Evolutionary conservation across 164 flowering plant species (phyloP).

Genomic region (Aristolochia californica): DNA sequence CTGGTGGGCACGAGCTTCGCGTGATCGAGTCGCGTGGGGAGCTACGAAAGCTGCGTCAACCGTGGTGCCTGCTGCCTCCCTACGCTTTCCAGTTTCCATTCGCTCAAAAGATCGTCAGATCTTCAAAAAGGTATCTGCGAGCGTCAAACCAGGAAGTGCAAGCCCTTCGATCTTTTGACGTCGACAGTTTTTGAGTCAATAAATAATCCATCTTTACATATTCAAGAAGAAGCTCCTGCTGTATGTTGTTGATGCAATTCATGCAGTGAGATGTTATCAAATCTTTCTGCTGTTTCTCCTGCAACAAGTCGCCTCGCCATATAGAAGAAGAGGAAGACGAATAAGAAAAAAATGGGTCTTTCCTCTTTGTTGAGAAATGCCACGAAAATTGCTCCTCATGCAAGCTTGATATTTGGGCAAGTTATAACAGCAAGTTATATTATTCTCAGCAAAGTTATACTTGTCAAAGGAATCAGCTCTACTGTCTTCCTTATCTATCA

Average conservation of each 20-base stretch:
- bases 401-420: constrained; percentile 1
- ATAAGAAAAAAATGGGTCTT: neutral
- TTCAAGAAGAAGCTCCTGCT: neutral
- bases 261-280: neutral
- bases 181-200: neutral
- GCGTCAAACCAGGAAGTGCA: no score
- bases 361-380: no score
- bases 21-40: no score
- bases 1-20: no score
- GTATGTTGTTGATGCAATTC: neutral
- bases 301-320: no score
- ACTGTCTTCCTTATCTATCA: constrained; percentile 4
- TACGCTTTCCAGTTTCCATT: no score
- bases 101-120: no score
- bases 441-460: constrained; percentile 4
- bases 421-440: constrained; percentile 3
- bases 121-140: no score
- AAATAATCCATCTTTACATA: neutral
- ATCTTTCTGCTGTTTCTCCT: neutral
- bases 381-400: constrained; percentile 1
- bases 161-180: neutral
- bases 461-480: constrained; percentile 2
- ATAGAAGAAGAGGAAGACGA: neutral
- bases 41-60: no score
- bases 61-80: no score